Evolutionary conservation across 139 green algal genomes (phyloP), one percentile per base, ranked within the genome.

Genomic region (Picochlorum sp.): DNA sequence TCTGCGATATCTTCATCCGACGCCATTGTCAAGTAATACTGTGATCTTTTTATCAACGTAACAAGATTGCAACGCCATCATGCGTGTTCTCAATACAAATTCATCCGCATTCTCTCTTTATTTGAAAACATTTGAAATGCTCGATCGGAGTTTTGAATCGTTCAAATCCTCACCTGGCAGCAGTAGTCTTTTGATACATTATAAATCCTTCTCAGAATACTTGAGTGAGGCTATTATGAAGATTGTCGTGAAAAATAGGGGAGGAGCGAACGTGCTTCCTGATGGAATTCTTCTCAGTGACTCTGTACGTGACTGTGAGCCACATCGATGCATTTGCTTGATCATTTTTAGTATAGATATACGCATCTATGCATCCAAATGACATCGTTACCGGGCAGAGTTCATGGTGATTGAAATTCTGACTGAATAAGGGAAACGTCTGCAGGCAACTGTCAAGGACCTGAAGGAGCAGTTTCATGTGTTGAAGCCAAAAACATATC

Each of bases 391-490:
- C 28, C 28, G 0, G 28, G 28, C 28, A 30, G 4, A 4, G 28
- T 30, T 30, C 28, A 30, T 7, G 4, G 28, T 30, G 28, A 30
- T 30, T 30, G 28, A 30, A 34, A 23, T 34, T 59, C 23, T 59
- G 51, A 31, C 51, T 15, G 10, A 13, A 31, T 37, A 14, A 30
- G 28, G 28, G 28, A 6, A 30, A 30, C 13, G 23, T 59, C n/a
- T 59, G 50, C 83, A 96, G 88, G 78, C 75, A 13, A 83, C 84
- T 11, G 83, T 96, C 3, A 70, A 73, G 6, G 85, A 96, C 20
- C 57, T 96, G 49, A 90, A 92, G 69, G 78, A 78, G 14, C 75
- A 80, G 28, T 82, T 95, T n/a, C 81, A 82, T 21, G 64, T 75
- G 28, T 23, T 62, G 5, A 83, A 78, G 31, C 51, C 65, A 0